phyloP scores from a whole-genome alignment of 495 filamentous ascomycete species.

The Pyrenopolyporus hunteri region DNA sequence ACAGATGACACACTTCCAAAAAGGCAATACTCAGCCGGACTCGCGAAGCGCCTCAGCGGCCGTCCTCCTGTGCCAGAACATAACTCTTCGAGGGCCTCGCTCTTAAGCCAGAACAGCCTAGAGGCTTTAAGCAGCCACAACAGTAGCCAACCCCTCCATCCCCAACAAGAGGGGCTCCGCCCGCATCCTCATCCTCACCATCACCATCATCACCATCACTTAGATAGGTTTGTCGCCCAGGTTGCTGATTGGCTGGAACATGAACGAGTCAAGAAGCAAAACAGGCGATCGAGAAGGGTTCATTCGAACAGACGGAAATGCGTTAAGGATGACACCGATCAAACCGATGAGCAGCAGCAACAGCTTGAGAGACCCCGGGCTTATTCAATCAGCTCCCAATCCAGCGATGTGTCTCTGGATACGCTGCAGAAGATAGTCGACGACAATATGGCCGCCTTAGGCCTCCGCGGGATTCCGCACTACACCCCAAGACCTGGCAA shows the following conservation, averaged over 20 bases:
- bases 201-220: conserved; percentile 44
- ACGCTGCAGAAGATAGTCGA: conserved; percentile 73
- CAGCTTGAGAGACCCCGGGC: conserved; percentile 36
- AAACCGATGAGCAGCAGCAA: conserved; percentile 20
- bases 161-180: conserved; percentile 37
- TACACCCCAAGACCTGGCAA: conserved; percentile 42
- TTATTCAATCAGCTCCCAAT: conserved; percentile 59
- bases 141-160: conserved; percentile 34
- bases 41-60: conserved; percentile 51
- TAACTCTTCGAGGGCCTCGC: conserved; percentile 48
- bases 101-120: conserved; percentile 44
- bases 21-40: conserved; percentile 51
- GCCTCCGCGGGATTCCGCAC: conserved; percentile 46
- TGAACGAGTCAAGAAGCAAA: conserved; percentile 70
- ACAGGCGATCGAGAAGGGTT: conserved; percentile 52
- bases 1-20: conserved; percentile 49
- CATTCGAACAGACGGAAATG: conserved; percentile 40
- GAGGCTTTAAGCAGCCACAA: conserved; percentile 38
- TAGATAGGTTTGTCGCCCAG: conserved; percentile 67
- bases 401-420: conserved; percentile 67
- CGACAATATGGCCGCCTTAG: conserved; percentile 58
- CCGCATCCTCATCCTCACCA: conserved; percentile 27
- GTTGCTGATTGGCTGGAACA: conserved; percentile 80
- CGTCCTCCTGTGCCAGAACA: conserved; percentile 40
- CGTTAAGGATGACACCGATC: conserved; percentile 27